Evolutionary conservation across 495 filamentous ascomycete species (phyloP), one percentile per base, ranked within the genome.

Genomic region (Penicillium canariense): DNA sequence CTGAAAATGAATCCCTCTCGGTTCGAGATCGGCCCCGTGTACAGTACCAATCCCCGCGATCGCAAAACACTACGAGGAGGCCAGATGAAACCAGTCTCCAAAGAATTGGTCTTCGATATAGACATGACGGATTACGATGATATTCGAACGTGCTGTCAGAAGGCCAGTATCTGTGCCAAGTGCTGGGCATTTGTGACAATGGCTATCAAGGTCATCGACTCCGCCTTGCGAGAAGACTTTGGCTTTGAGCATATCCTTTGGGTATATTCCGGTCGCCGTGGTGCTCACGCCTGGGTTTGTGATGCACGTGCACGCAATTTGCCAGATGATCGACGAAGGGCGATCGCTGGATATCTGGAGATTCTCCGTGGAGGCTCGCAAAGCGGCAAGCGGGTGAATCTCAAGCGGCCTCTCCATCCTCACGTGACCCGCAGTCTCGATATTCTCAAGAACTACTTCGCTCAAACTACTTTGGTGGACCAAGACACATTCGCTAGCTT

Each of bases 91-190:
- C 92, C 94, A 2, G 67, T 95, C 3, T 76, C 85, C 1, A 97
- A 97, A 66, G 94, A 98, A 69, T 73, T 98, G 14, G 95, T 96
- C 56, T 97, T 98, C 73, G 94, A 98, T 85, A 96, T 98, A 59
- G 94, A 98, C 81, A 79, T 98, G 80, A 97, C 93, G 25, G 94
- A 97, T 75, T 98, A 98, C 70, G 94, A 98, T 66, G 89, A 96
- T 43, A 88, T 97, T 59, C 87, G 94, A 20, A 96, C 93, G 18
- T 98, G 94, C 73, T 98, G 94, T 68, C 82, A 85, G 52, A 90
- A 91, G 61, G 91, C 95, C 4, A 93, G 88, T 55, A 97, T 98
- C 58, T 98, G 94, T 66, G 77, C 77, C 55, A 93, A 92, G 68
- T 98, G 94, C 73, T 98, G 94, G 94, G 77, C 86, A 31, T 98